Evolutionary conservation across 1,284 basidiomycete species (phyloP).

Genomic region (Austroboletus novae-zelandiae): DNA sequence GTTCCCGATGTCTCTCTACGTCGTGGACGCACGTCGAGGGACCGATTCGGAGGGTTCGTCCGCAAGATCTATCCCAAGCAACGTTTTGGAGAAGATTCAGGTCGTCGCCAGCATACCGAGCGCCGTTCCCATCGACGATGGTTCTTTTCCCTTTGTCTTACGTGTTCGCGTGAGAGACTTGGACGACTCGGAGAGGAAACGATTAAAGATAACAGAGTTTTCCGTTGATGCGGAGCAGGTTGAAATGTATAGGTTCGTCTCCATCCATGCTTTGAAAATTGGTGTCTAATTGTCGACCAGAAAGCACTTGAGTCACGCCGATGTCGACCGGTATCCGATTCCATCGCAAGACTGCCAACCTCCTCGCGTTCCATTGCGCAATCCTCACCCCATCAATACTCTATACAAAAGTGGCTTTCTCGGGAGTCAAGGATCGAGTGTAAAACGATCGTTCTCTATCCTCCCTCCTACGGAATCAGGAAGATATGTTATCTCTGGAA

Average conservation of each 20-base stretch:
- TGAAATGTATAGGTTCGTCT: constrained; percentile 61
- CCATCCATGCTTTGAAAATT: background rate
- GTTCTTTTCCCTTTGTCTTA: constrained; percentile 50
- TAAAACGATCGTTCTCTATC: constrained; percentile 50
- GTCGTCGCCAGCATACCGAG: constrained; percentile 61
- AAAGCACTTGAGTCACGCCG: constrained; percentile 38
- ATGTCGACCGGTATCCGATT: constrained; percentile 48
- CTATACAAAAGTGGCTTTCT: constrained; percentile 56
- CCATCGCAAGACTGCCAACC: constrained; percentile 57
- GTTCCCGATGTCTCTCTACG: constrained; percentile 25
- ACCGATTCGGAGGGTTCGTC: constrained; percentile 5
- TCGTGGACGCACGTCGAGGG: constrained; percentile 24
- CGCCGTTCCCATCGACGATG: constrained; percentile 45
- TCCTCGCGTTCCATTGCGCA: constrained; percentile 53
- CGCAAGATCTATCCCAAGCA: constrained; percentile 41
- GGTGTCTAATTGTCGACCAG: constrained; percentile 33
- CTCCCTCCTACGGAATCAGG: constrained; percentile 45
- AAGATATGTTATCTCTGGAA: constrained; percentile 43
- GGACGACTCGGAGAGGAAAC: constrained; percentile 43
- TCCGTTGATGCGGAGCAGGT: constrained; percentile 55
- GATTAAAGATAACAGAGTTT: constrained; percentile 55
- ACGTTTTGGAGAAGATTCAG: constrained; percentile 59
- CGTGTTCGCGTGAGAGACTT: constrained; percentile 59
- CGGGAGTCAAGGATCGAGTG: constrained; percentile 23
- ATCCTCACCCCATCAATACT: constrained; percentile 49